These are phyloP conservation scores for Solanum neorickii DNA, from an alignment of 257 asterid species.

Conservation along the genomic window DNA sequence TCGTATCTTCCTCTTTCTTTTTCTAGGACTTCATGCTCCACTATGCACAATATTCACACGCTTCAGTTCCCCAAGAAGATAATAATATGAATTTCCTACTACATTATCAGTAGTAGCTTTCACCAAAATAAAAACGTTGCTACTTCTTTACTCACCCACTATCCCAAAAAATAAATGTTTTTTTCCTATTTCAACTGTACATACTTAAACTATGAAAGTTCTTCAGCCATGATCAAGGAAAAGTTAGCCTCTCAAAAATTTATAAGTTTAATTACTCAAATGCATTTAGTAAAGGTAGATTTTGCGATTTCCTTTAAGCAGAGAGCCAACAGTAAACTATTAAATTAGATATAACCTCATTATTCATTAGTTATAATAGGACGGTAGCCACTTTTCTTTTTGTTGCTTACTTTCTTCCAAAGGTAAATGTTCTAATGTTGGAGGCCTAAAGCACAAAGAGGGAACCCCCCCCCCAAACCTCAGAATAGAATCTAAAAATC, in stretches of 20 bases:
- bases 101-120: too few species aligned
- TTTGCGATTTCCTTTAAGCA: neutral
- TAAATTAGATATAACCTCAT: neutral
- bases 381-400: neutral
- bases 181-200: neutral
- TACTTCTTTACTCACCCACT: neutral
- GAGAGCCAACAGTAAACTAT: neutral
- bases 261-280: neutral
- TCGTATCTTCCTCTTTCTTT: too few species aligned
- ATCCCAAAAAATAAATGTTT: too few species aligned
- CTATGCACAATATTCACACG: too few species aligned
- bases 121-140: neutral
- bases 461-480: neutral
- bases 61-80: too few species aligned
- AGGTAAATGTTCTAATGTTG: neutral
- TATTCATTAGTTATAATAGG: neutral
- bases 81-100: too few species aligned
- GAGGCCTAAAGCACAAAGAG: neutral
- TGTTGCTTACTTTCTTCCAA: neutral
- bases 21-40: too few species aligned
- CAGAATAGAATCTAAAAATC: neutral
- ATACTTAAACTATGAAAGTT: neutral
- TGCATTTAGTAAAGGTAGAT: neutral
- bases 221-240: neutral
- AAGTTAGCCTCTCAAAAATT: neutral